Base-by-base conservation (phyloP, 2,329 filamentous ascomycete species). In the Exophiala xenobiotica region DNA sequence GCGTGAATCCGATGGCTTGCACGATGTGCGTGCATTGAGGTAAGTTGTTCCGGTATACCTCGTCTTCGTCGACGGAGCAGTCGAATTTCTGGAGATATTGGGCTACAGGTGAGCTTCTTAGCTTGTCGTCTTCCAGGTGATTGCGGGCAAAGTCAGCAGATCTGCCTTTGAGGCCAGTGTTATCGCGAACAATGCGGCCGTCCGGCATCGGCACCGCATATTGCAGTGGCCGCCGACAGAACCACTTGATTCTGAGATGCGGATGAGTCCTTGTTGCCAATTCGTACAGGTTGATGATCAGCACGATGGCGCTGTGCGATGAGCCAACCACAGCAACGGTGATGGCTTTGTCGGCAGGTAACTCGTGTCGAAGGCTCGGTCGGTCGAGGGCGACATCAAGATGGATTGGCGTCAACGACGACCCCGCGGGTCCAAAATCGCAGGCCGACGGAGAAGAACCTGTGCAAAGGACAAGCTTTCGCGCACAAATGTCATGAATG, bases 111-210 rank as follows among this genome's bases (percentile, higher is more conserved):
- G 76, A 79, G 6, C 64, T 58, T 4, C 67, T 55, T 6, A 83
- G 69, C 0, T 64, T 66, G 2, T 73, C 73, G 29, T 77, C 76
- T 57, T 85, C 82, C 0, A 86, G 72, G 51, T 84, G 78, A 19
- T 76, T 67, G 35, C 74, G 74, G 1, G 82, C 82, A 71, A 81
- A 86, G 4, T 74, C 70, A 0, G 82, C 82, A 0, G 80, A 81
- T 29, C 75, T 70, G 16, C 82, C 82, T 65, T 86, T 85, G 22
- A 86, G 71, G 2, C 82, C 82, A 0, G 82, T 85, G 65, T 85
- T 86, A 62, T 86, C 82, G 47, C 79, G 75, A 20, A 82, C 66
- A 53, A 85, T 83, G 80, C 82, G 85, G 51, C 78, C 80, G 55
- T 82, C 80, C 4, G 27, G 3, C 63, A 77, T 79, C 60, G 80